phyloP scores from a whole-genome alignment of 768 basidiomycete species.

The Phallus indusiatus region DNA sequence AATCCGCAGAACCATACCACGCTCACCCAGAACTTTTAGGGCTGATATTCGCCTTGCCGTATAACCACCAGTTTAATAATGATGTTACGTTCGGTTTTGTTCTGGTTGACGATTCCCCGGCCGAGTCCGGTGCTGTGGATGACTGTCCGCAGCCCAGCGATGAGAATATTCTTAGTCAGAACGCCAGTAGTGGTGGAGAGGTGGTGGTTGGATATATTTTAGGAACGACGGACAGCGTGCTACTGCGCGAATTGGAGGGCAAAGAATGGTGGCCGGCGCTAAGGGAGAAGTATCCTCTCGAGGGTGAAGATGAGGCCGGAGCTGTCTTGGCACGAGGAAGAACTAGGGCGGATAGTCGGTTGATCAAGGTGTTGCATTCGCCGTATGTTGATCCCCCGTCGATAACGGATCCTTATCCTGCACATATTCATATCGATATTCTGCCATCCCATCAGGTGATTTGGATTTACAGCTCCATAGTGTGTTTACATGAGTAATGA shows the following conservation, averaged over 20 bases:
- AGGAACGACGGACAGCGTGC: slow-evolving; percentile 56
- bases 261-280: slow-evolving; percentile 60
- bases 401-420: slow-evolving; percentile 56
- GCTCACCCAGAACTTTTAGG: slow-evolving; percentile 57
- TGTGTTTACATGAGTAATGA: no score
- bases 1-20: slow-evolving; percentile 53
- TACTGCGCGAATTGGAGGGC: slow-evolving; percentile 46
- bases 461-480: not conserved
- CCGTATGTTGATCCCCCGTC: slow-evolving; percentile 36
- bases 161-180: no score
- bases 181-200: no score
- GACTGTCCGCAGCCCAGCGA: no score
- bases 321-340: not conserved
- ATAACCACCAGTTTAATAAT: slow-evolving; percentile 52
- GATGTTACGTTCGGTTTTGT: slow-evolving; percentile 63
- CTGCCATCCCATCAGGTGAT: slow-evolving; percentile 46
- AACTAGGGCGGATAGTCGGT: slow-evolving; percentile 31
- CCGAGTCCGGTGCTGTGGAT: slow-evolving; percentile 20
- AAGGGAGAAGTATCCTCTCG: slow-evolving; percentile 40
- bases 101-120: slow-evolving; percentile 38
- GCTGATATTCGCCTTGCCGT: slow-evolving; percentile 66
- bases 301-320: slow-evolving; percentile 9
- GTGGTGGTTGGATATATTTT: slow-evolving; percentile 62
- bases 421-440: slow-evolving; percentile 71
- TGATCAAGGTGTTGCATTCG: slow-evolving; percentile 26